A percentile compares a stretch with the other conserved stretches of the same genome.
phyloP scores from a whole-genome alignment of 306 rosid genomes.

The Prunus armeniaca region DNA sequence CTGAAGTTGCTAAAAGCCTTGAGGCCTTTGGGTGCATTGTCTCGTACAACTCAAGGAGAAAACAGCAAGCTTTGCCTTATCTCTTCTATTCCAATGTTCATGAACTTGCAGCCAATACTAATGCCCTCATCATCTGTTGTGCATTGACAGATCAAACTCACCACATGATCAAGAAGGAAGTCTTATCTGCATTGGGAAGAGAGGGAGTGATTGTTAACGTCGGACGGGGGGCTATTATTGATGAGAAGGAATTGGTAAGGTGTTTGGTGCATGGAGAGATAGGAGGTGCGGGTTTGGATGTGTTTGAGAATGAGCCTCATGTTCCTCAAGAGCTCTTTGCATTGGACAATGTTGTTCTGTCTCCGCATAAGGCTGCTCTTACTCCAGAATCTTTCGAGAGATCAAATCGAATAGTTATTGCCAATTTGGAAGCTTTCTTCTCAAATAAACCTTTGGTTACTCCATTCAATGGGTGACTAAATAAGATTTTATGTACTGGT shows the following conservation, averaged over 20 bases:
- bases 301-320: conserved; percentile 59
- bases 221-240: conserved; percentile 44
- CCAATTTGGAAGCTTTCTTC: conserved; percentile 51
- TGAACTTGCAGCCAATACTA: too few relatives aligned
- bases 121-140: too few relatives aligned
- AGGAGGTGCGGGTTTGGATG: conserved; percentile 54
- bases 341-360: conserved; percentile 50
- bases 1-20: conserved; percentile 44
- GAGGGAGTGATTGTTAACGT: conserved; percentile 45
- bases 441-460: conserved; percentile 37
- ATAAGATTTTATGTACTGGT: too few relatives aligned
- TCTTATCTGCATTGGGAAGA: conserved; percentile 41
- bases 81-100: too few relatives aligned
- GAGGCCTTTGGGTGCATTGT: conserved; percentile 47
- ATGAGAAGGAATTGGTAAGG: conserved; percentile 47
- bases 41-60: conserved; percentile 31
- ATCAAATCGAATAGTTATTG: conserved; percentile 24
- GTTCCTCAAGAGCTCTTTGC: conserved; percentile 31
- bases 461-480: not conserved
- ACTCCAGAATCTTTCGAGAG: conserved; percentile 21
- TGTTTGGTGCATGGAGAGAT: conserved; percentile 36
- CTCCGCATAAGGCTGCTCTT: conserved; percentile 40
- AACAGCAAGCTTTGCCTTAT: not conserved
- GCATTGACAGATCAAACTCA: conserved; percentile 12
- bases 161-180: conserved; percentile 40